Conservation (phyloP, 805 yeast species). For the Pichia nanzhaoensis region DNA sequence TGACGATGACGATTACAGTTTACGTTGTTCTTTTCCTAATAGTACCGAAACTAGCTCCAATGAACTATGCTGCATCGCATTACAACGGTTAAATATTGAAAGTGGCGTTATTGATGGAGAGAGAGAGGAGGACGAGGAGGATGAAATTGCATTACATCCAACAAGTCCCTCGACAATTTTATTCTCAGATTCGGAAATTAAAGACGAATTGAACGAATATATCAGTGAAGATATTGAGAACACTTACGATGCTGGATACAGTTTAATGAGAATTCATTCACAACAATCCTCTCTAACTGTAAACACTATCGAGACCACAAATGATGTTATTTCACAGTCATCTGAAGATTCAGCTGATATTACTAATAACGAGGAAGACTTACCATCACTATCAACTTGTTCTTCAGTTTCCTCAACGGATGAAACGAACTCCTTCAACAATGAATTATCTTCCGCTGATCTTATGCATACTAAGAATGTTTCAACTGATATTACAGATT, state of each 20-base stretch:
- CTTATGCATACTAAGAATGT: too few species aligned
- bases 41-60: neutral
- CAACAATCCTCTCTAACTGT: neutral
- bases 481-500: neutral
- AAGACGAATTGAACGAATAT: neutral
- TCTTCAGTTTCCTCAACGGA: slow-evolving; percentile 26
- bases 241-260: neutral
- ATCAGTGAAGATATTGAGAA: neutral
- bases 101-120: slow-evolving; percentile 7
- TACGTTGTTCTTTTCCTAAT: neutral
- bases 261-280: slow-evolving; percentile 7
- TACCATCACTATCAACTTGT: slow-evolving; percentile 26
- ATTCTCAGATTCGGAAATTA: neutral
- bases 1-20: slow-evolving; percentile 12
- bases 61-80: neutral
- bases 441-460: too few species aligned
- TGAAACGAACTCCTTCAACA: slow-evolving; percentile 5
- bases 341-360: neutral
- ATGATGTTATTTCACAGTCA: neutral
- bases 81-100: slow-evolving; percentile 8
- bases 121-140: slow-evolving; percentile 5
- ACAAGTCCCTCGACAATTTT: neutral
- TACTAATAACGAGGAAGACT: slow-evolving; percentile 11
- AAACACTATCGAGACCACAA: neutral
- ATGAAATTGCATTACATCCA: slow-evolving; percentile 2